A percentile compares a stretch with the other conserved stretches of the same genome.
phyloP scores from a whole-genome alignment of 164 flowering plant species.

The Stephania japonica region DNA sequence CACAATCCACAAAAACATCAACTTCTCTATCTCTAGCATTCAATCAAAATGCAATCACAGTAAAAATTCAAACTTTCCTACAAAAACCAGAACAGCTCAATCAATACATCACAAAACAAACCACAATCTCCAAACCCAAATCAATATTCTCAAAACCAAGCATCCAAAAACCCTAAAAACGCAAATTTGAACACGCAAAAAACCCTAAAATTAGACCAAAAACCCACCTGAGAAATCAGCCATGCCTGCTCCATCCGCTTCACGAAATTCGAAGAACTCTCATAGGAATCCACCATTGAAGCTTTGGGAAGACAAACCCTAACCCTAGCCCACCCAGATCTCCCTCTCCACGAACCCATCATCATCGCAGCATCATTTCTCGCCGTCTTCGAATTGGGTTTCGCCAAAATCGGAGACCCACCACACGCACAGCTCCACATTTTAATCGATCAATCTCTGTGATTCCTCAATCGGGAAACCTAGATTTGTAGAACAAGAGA shows the following conservation, averaged over 20 bases:
- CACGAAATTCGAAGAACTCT: constrained; percentile 56
- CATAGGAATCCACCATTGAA: constrained; percentile 61
- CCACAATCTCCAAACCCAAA: background rate
- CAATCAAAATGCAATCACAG: background rate
- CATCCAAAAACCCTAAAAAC: constrained; percentile 2
- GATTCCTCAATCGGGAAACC: background rate
- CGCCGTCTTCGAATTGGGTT: constrained; percentile 1
- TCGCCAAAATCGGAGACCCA: constrained; percentile 10
- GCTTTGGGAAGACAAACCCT: constrained; percentile 37
- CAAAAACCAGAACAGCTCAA: background rate
- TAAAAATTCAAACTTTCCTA: background rate
- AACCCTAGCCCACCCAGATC: constrained; percentile 5
- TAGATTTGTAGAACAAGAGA: background rate
- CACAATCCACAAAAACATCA: background rate
- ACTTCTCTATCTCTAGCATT: background rate
- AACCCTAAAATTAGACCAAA: background rate
- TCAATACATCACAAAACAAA: background rate
- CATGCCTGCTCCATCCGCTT: constrained; percentile 75
- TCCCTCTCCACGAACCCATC: background rate
- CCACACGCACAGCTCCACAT: constrained; percentile 19
- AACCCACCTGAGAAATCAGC: constrained; percentile 63
- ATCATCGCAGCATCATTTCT: background rate
- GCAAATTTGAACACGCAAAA: background rate
- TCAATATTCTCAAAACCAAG: background rate
- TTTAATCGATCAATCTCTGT: background rate